Conservation (phyloP, 768 basidiomycete genomes). For the Agaricus sinodeliciosus region DNA sequence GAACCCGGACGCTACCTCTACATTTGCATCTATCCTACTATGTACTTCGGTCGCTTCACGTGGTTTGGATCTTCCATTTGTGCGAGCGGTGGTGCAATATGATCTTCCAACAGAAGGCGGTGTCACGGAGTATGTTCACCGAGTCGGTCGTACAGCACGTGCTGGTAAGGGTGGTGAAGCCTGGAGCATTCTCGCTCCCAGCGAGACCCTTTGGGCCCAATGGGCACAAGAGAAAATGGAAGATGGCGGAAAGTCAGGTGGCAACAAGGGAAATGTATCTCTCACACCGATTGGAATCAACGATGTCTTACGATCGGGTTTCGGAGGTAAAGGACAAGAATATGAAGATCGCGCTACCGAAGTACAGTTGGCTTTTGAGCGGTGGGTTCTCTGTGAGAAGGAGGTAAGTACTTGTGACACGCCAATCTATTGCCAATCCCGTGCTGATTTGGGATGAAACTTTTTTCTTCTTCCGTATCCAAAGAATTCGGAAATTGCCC, state of each 20-base stretch:
- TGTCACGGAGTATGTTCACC: constrained; percentile 92
- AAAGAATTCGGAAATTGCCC: constrained; percentile 73
- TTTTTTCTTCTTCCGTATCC: background rate
- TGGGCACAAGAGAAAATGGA: constrained; percentile 87
- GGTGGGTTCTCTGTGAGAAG: constrained; percentile 77
- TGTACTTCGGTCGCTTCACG: constrained; percentile 99
- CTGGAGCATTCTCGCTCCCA: constrained; percentile 87
- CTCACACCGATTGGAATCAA: constrained; percentile 64
- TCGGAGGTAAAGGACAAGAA: constrained; percentile 77
- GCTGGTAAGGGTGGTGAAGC: constrained; percentile 94
- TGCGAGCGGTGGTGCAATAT: constrained; percentile 91
- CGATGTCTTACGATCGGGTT: constrained; percentile 68
- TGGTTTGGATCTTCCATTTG: constrained; percentile 92
- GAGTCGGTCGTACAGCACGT: constrained; percentile 95
- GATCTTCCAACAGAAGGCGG: constrained; percentile 98
- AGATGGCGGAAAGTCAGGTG: constrained; percentile 28
- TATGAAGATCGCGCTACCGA: constrained; percentile 91
- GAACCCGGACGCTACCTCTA: constrained; percentile 16
- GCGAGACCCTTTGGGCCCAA: constrained; percentile 82
- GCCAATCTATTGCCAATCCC: constrained; percentile 3
- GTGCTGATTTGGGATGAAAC: constrained; percentile 1
- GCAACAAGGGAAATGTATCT: constrained; percentile 27
- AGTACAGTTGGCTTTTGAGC: constrained; percentile 90
- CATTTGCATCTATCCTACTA: constrained; percentile 65
- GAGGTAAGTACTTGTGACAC: constrained; percentile 37